A percentile compares a stretch with the other conserved stretches of the same genome.
Conservation (phyloP, 371 early-diverging fungal species). For the Mucor piriformis region DNA sequence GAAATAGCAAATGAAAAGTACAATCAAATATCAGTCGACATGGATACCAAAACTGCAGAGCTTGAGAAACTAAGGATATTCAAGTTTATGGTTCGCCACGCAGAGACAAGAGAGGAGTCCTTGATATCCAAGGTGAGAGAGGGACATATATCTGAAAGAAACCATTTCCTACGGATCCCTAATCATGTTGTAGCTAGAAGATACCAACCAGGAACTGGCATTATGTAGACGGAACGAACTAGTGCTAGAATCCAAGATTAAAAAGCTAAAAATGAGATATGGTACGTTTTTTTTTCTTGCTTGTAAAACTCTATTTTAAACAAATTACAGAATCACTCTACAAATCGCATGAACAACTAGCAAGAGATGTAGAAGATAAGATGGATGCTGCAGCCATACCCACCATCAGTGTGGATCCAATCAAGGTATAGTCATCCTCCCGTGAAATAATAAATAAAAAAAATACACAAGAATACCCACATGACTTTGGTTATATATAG, state of each 20-base stretch:
- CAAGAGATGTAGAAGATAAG: conserved; percentile 16
- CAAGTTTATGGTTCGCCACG: conserved; percentile 31
- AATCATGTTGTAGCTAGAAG: conserved; percentile 32
- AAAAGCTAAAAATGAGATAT: conserved; percentile 33
- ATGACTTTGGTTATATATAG: not conserved
- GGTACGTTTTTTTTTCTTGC: conserved; percentile 15
- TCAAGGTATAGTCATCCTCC: conserved; percentile 1
- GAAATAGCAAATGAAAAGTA: conserved; percentile 33
- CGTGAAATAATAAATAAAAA: too few species aligned
- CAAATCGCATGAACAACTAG: conserved; percentile 24
- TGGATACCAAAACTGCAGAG: conserved; percentile 27
- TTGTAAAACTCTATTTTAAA: not conserved
- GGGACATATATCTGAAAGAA: too few species aligned
- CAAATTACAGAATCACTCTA: conserved; percentile 18
- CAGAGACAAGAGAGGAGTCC: conserved; percentile 33
- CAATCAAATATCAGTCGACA: conserved; percentile 25
- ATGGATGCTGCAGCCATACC: not conserved
- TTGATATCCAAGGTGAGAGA: conserved; percentile 31
- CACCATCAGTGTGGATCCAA: not conserved
- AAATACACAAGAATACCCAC: not conserved
- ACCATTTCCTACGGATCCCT: not conserved
- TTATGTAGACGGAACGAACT: conserved; percentile 36
- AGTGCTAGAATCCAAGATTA: conserved; percentile 36
- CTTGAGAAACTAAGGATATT: conserved; percentile 31
- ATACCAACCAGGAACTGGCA: conserved; percentile 43